A percentile compares a stretch with the other conserved stretches of the same genome.
Conservation (phyloP, 768 basidiomycete species). For the Trametes maxima region DNA sequence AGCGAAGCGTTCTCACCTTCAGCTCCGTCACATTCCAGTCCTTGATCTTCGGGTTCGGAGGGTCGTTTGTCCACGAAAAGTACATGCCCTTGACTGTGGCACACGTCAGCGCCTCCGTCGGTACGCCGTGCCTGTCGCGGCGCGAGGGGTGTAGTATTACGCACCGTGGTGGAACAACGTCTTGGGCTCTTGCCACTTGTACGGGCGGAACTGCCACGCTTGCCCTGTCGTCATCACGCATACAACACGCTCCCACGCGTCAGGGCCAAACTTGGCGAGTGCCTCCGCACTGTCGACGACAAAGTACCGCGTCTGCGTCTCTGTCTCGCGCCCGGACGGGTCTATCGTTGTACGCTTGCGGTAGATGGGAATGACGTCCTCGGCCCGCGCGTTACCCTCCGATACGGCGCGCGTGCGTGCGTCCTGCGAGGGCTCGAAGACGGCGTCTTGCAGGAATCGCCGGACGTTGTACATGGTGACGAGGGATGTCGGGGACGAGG, state of each 20-base stretch:
- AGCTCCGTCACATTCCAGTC: slow-evolving; percentile 98
- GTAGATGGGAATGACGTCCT: slow-evolving; percentile 88
- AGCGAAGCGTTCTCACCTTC: slow-evolving; percentile 55
- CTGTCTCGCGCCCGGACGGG: slow-evolving; percentile 61
- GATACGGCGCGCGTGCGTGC: slow-evolving; percentile 68
- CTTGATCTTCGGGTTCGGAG: slow-evolving; percentile 83
- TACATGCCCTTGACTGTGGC: slow-evolving; percentile 89
- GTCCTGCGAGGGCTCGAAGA: slow-evolving; percentile 73
- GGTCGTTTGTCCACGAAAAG: slow-evolving; percentile 93
- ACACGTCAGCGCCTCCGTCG: neutral
- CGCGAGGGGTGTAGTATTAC: slow-evolving; percentile 18
- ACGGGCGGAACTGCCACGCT: slow-evolving; percentile 96
- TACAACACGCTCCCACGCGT: slow-evolving; percentile 96
- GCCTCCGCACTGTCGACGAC: slow-evolving; percentile 94
- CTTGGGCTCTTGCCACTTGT: slow-evolving; percentile 95
- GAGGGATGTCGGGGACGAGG: slow-evolving; percentile 91
- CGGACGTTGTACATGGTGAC: slow-evolving; percentile 99
- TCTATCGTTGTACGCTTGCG: slow-evolving; percentile 77
- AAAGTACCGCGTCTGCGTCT: slow-evolving; percentile 62
- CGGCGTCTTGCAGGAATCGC: slow-evolving; percentile 86
- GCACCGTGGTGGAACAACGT: slow-evolving; percentile 92
- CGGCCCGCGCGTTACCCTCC: slow-evolving; percentile 72
- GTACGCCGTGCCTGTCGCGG: neutral
- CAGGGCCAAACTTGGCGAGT: slow-evolving; percentile 85
- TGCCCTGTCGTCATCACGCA: slow-evolving; percentile 99